Evolutionary conservation across 2,329 filamentous ascomycete genomes (phyloP).

Genomic region (Curvularia sp.): DNA sequence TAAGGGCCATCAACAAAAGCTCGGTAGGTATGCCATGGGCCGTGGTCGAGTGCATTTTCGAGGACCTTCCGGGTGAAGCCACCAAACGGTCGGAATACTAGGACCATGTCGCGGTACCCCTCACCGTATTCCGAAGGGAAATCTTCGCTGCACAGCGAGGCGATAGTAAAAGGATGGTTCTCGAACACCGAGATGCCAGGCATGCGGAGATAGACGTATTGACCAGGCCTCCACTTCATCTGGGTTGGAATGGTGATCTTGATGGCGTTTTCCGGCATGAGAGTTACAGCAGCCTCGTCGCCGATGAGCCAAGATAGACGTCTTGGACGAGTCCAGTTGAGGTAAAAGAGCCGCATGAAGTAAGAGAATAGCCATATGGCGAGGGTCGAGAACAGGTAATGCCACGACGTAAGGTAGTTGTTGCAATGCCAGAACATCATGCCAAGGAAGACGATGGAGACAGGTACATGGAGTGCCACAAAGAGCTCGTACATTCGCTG

Average conservation of each 20-base stretch:
- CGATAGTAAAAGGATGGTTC: conserved; percentile 95
- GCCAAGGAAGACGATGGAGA: conserved; percentile 79
- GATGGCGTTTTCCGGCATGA: conserved; percentile 92
- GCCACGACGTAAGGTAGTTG: conserved; percentile 90
- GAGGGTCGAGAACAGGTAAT: conserved; percentile 82
- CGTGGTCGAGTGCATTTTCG: conserved; percentile 82
- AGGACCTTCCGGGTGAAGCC: conserved; percentile 88
- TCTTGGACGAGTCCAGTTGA: conserved; percentile 88
- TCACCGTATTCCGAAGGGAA: conserved; percentile 92
- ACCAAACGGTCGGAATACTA: conserved; percentile 90
- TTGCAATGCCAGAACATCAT: conserved; percentile 96
- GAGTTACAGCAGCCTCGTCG: conserved; percentile 86
- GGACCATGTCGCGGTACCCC: conserved; percentile 83
- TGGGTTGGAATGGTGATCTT: conserved; percentile 94
- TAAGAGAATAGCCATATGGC: conserved; percentile 82
- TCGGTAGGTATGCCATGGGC: conserved; percentile 88
- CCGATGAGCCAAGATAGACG: conserved; percentile 83
- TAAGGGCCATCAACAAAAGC: conserved; percentile 95
- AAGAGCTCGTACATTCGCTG: conserved; percentile 86
- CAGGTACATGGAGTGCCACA: conserved; percentile 80
- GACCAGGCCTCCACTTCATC: conserved; percentile 90
- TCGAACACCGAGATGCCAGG: conserved; percentile 89
- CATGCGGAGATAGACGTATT: conserved; percentile 95
- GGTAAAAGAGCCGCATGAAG: conserved; percentile 75
- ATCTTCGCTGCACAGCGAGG: conserved; percentile 89